A percentile compares a stretch with the other conserved stretches of the same genome.
Evolutionary conservation across 2,329 filamentous ascomycete genomes (phyloP).

Genomic region (Cytospora leucostoma): DNA sequence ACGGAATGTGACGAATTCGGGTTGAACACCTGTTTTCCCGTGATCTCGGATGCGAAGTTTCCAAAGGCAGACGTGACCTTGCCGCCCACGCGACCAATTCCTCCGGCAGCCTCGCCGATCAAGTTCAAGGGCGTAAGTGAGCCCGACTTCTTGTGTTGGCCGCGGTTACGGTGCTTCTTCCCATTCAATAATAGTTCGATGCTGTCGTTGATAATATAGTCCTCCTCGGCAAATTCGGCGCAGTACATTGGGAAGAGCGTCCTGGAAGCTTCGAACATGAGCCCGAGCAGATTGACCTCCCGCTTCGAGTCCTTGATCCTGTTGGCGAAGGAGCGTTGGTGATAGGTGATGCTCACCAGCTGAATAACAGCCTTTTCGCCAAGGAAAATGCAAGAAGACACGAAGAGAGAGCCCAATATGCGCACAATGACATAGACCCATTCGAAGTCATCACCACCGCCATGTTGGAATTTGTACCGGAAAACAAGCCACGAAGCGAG

Average conservation of each 20-base stretch:
- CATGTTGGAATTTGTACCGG: constrained; percentile 50
- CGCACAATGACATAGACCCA: constrained; percentile 64
- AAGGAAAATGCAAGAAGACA: constrained; percentile 70
- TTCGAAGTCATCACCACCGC: constrained; percentile 38
- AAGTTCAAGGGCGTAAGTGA: constrained; percentile 76
- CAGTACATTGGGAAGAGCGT: constrained; percentile 91
- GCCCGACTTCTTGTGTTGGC: constrained; percentile 50
- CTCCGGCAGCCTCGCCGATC: constrained; percentile 61
- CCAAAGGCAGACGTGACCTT: constrained; percentile 93
- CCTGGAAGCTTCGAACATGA: constrained; percentile 89
- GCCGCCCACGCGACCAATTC: constrained; percentile 81
- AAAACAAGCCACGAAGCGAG: constrained; percentile 65
- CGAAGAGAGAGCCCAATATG: constrained; percentile 66
- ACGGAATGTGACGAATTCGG: constrained; percentile 87
- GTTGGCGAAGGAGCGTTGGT: constrained; percentile 79
- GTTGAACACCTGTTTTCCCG: constrained; percentile 94
- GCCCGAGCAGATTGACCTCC: constrained; percentile 75
- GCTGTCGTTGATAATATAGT: constrained; percentile 86
- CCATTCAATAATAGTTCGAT: constrained; percentile 69
- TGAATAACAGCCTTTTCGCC: constrained; percentile 79
- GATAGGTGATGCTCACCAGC: constrained; percentile 82
- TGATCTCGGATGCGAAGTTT: constrained; percentile 91
- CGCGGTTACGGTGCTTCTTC: constrained; percentile 36
- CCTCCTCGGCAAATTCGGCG: constrained; percentile 85
- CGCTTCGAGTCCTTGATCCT: constrained; percentile 89